Conservation (phyloP, 1,284 basidiomycete species). For the Lentinus polychrous region DNA sequence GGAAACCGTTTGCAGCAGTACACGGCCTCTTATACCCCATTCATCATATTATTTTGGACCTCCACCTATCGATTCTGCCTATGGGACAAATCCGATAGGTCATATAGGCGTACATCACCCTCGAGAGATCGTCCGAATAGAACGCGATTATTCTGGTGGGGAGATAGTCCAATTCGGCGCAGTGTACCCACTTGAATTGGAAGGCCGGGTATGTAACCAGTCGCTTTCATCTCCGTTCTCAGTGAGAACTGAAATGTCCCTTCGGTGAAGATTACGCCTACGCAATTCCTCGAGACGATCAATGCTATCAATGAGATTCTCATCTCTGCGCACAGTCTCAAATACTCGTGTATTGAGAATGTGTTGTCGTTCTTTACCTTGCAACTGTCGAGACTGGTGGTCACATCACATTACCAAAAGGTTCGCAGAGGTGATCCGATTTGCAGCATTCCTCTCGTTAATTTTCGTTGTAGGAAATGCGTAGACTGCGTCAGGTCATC, state of each 20-base stretch:
- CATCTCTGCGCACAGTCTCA: conserved; percentile 69
- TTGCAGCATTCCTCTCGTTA: background rate
- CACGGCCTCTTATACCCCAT: conserved; percentile 53
- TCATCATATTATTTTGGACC: conserved; percentile 83
- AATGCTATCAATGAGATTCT: conserved; percentile 78
- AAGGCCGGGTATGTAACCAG: conserved; percentile 60
- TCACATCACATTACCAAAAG: conserved; percentile 69
- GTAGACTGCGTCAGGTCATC: conserved; percentile 51
- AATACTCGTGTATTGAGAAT: conserved; percentile 61
- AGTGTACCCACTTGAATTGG: conserved; percentile 76
- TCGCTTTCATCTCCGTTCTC: conserved; percentile 1
- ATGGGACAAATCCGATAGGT: conserved; percentile 68
- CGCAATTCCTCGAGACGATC: conserved; percentile 79
- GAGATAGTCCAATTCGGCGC: conserved; percentile 77
- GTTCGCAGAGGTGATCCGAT: conserved; percentile 31
- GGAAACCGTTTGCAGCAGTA: conserved; percentile 13
- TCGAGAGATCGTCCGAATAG: conserved; percentile 77
- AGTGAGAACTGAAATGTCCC: background rate
- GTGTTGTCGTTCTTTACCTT: conserved; percentile 64
- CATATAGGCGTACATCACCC: conserved; percentile 78
- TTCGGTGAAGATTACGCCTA: conserved; percentile 61
- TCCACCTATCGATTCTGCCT: conserved; percentile 65
- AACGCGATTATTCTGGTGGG: conserved; percentile 77
- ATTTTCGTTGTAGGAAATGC: conserved; percentile 60
- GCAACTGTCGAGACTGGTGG: conserved; percentile 61